These are phyloP conservation scores for Zymoseptoria brevis DNA, from an alignment of 2,329 filamentous ascomycete species.

Conservation along the genomic window DNA sequence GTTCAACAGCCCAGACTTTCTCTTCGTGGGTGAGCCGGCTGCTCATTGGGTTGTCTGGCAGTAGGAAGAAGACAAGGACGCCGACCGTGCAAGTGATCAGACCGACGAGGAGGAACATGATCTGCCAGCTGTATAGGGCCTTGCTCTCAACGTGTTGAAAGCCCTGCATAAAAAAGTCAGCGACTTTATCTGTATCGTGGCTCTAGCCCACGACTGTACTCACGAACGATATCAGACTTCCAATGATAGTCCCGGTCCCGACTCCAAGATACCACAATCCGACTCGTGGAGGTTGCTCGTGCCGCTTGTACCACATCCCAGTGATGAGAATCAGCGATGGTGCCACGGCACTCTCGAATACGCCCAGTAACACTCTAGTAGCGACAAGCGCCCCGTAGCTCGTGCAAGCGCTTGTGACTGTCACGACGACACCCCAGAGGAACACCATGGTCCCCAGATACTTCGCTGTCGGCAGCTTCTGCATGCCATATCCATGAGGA, in stretches of 20 bases:
- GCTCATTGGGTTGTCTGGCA: slow-evolving; percentile 27
- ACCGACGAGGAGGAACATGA: slow-evolving; percentile 43
- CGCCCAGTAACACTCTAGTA: slow-evolving; percentile 45
- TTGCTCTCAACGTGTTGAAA: not conserved
- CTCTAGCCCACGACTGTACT: slow-evolving; percentile 7
- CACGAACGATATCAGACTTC: slow-evolving; percentile 48
- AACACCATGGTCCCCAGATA: slow-evolving; percentile 40
- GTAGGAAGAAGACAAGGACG: slow-evolving; percentile 22
- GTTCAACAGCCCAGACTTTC: slow-evolving; percentile 31
- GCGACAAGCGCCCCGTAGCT: slow-evolving; percentile 45
- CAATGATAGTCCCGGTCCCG: slow-evolving; percentile 50
- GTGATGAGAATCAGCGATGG: slow-evolving; percentile 50
- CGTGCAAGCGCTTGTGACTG: slow-evolving; percentile 42
- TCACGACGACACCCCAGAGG: slow-evolving; percentile 43
- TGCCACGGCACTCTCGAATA: slow-evolving; percentile 48
- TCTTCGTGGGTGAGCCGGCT: slow-evolving; percentile 23
- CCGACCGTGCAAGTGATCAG: slow-evolving; percentile 36
- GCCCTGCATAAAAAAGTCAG: not conserved
- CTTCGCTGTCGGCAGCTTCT: slow-evolving; percentile 46
- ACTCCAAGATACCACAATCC: slow-evolving; percentile 61
- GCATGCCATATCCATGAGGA: slow-evolving; percentile 43
- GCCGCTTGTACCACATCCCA: slow-evolving; percentile 35
- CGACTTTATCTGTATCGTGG: not conserved
- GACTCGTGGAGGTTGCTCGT: slow-evolving; percentile 55
- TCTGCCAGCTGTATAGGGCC: slow-evolving; percentile 42